phyloP scores from a whole-genome alignment of 768 basidiomycete species.

The Russula ochroleuca region DNA sequence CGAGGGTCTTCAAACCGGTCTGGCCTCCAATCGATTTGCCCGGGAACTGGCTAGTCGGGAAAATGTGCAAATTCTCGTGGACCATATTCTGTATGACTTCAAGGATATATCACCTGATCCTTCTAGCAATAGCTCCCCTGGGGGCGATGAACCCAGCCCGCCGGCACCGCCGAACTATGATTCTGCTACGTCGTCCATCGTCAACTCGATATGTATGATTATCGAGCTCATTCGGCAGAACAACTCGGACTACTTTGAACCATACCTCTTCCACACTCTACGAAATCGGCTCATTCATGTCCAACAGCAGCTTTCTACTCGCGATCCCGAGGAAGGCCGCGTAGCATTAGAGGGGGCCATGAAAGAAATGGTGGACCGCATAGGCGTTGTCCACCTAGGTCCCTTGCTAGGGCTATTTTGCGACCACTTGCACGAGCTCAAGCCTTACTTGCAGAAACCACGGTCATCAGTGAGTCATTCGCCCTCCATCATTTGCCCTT shows the following conservation, averaged over 20 bases:
- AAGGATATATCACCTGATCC: slow-evolving; percentile 24
- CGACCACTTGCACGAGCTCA: slow-evolving; percentile 61
- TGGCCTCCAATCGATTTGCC: slow-evolving; percentile 81
- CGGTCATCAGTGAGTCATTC: slow-evolving; percentile 62
- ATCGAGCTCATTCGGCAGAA: slow-evolving; percentile 96
- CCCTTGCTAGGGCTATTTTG: slow-evolving; percentile 72
- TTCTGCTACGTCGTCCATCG: slow-evolving; percentile 70
- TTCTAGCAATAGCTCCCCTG: slow-evolving; percentile 1
- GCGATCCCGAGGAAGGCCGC: slow-evolving; percentile 53
- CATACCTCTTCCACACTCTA: slow-evolving; percentile 90
- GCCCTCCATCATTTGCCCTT: not conserved
- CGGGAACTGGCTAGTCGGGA: slow-evolving; percentile 76
- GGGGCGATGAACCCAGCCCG: slow-evolving; percentile 29
- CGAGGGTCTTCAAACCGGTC: slow-evolving; percentile 62
- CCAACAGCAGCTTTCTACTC: slow-evolving; percentile 60
- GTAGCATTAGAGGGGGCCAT: slow-evolving; percentile 66
- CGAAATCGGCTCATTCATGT: slow-evolving; percentile 86
- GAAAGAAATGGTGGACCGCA: slow-evolving; percentile 75
- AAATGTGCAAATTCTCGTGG: slow-evolving; percentile 64
- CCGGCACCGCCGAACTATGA: slow-evolving; percentile 44
- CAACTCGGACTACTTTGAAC: slow-evolving; percentile 98
- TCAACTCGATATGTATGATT: slow-evolving; percentile 81
- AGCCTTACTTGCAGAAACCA: slow-evolving; percentile 64
- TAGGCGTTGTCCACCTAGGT: slow-evolving; percentile 90
- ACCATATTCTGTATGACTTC: slow-evolving; percentile 74